phyloP scores from a whole-genome alignment of 768 basidiomycete genomes.

The Asterophora lycoperdoides region DNA sequence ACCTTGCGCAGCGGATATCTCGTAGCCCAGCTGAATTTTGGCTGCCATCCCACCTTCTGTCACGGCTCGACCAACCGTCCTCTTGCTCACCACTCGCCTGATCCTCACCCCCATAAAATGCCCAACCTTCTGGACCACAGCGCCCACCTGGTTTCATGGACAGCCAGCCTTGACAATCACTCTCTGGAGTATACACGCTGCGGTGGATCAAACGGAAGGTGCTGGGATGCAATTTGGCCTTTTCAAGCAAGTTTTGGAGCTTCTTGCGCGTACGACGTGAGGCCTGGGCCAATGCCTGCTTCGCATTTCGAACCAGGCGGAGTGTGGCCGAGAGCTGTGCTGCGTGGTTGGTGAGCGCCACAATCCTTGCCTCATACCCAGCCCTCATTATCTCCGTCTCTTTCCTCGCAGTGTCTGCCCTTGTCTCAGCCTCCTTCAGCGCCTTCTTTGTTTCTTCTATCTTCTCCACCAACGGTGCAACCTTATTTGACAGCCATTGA shows the following conservation, averaged over 20 bases:
- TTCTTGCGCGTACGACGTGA: neutral
- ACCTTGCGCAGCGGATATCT: conserved; percentile 2
- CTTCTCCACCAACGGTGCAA: neutral
- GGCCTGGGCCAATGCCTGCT: neutral
- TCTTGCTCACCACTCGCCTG: conserved; percentile 9
- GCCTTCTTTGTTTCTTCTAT: neutral
- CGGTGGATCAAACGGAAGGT: neutral
- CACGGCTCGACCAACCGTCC: conserved; percentile 15
- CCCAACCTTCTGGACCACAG: conserved; percentile 7
- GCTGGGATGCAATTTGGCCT: neutral
- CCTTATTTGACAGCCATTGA: neutral
- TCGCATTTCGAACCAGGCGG: neutral
- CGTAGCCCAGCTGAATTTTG: conserved; percentile 12
- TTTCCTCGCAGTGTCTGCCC: neutral
- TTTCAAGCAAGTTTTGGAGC: neutral
- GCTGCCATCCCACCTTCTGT: conserved; percentile 13
- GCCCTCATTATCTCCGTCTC: neutral
- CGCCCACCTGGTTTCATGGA: conserved; percentile 2
- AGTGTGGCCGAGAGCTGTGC: neutral
- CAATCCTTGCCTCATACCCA: neutral
- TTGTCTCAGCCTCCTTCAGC: neutral
- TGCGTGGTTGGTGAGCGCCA: neutral
- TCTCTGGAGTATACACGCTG: conserved; percentile 13
- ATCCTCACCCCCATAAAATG: conserved; percentile 10
- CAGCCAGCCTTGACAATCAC: conserved; percentile 14